Percentiles rank a stretch among this genome's conserved stretches.
Conservation (phyloP, 2,329 filamentous ascomycete species). For the Tolypocladium guangdongense region DNA sequence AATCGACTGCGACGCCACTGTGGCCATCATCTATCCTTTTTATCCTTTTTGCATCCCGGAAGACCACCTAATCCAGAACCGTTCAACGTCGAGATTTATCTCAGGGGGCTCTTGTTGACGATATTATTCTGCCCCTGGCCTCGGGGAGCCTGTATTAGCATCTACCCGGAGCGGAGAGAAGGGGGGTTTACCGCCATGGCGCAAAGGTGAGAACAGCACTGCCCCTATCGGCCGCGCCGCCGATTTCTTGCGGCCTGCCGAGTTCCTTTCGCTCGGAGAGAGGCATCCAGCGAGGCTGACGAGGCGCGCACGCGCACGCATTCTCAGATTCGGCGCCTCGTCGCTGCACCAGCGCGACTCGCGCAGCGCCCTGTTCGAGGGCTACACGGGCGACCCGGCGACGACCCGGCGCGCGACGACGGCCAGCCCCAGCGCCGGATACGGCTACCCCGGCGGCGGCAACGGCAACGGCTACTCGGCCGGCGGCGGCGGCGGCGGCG, state of each 20-base stretch:
- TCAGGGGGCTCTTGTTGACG: not conserved
- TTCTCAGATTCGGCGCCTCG: slow-evolving; percentile 51
- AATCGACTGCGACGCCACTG: not conserved
- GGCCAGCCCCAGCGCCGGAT: slow-evolving; percentile 22
- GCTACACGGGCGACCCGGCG: slow-evolving; percentile 44
- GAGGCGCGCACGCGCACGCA: slow-evolving; percentile 15
- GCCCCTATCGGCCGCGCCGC: not conserved
- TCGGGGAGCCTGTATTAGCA: not conserved
- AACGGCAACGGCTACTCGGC: slow-evolving; percentile 38
- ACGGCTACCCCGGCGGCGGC: slow-evolving; percentile 5
- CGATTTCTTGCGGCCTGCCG: not conserved
- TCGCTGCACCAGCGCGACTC: slow-evolving; percentile 64
- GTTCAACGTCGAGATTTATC: not conserved
- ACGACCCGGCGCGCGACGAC: slow-evolving; percentile 3
- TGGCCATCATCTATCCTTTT: not conserved
- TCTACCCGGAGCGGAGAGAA: not conserved
- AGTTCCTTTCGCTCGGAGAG: not conserved
- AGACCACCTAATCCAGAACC: slow-evolving; percentile 8
- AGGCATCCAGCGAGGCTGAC: not conserved
- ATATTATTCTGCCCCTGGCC: not conserved
- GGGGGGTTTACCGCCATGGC: slow-evolving; percentile 13
- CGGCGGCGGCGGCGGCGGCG: slow-evolving; percentile 12
- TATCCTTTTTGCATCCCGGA: not conserved
- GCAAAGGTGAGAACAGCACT: slow-evolving; percentile 19
- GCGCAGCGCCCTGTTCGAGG: slow-evolving; percentile 63